phyloP scores from a whole-genome alignment of 163 green algal genomes.

The Prototheca stagnorum region DNA sequence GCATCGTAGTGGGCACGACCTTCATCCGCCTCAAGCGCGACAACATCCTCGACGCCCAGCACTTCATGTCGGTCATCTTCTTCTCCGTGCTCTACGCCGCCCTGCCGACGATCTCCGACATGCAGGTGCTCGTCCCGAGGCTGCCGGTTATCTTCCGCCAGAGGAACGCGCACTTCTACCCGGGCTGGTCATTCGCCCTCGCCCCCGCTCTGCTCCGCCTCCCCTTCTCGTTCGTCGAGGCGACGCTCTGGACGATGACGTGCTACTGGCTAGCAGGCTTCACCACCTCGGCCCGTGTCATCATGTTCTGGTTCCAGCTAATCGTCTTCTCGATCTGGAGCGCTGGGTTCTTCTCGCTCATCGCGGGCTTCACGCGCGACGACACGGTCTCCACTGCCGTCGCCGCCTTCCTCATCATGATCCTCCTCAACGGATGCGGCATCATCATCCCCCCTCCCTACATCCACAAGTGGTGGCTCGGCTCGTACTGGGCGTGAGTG shows the following conservation, averaged over 20 bases:
- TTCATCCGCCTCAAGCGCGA: conserved; percentile 24
- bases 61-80: conserved; percentile 30
- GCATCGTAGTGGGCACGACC: conserved; percentile 29
- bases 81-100: conserved; percentile 3
- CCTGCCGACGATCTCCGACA: conserved; percentile 8
- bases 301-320: conserved; percentile 32
- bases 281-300: conserved; percentile 20
- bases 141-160: conserved; percentile 56
- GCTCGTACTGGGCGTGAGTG: no score
- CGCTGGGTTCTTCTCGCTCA: conserved; percentile 27
- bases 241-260: conserved; percentile 32
- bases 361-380: conserved; percentile 17
- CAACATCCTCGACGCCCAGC: conserved; percentile 13
- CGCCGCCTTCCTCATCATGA: conserved; percentile 26
- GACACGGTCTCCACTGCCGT: conserved; percentile 26
- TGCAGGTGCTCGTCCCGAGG: conserved; percentile 16
- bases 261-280: conserved; percentile 37
- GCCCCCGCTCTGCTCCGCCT: conserved; percentile 37
- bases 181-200: conserved; percentile 34
- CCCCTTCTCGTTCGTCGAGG: conserved; percentile 38
- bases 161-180: conserved; percentile 17
- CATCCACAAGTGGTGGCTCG: conserved; percentile 46
- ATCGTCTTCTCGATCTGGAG: conserved; percentile 23
- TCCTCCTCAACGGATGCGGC: conserved; percentile 31
- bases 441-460: conserved; percentile 34